A percentile compares a stretch with the other conserved stretches of the same genome.
Conservation (phyloP, 371 early-diverging fungal genomes). For the Mortierella sp. region DNA sequence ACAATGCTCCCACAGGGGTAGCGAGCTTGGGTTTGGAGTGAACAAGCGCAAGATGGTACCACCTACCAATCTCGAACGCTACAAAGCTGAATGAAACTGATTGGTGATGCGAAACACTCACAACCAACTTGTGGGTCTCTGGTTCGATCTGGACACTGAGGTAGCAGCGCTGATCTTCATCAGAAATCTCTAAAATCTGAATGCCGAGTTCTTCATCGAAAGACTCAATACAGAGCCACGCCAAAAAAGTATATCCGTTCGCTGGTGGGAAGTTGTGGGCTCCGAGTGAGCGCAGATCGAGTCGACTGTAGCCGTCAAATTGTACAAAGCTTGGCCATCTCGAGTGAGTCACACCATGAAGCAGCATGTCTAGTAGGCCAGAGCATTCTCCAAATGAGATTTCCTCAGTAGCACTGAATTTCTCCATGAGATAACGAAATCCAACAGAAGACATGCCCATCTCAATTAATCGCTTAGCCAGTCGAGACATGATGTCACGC, state of each 20-base stretch:
- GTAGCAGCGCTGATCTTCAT: constrained; percentile 60
- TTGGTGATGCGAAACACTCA: constrained; percentile 68
- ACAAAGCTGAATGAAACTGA: constrained; percentile 63
- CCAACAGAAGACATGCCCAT: constrained; percentile 74
- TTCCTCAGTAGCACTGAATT: constrained; percentile 58
- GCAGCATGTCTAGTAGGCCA: constrained; percentile 66
- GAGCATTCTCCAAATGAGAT: constrained; percentile 57
- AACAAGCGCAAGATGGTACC: constrained; percentile 81
- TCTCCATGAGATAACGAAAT: constrained; percentile 71
- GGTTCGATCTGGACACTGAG: constrained; percentile 66
- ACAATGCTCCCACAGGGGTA: constrained; percentile 66
- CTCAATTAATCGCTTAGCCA: constrained; percentile 70
- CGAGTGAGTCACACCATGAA: constrained; percentile 71
- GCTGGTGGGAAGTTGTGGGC: constrained; percentile 67
- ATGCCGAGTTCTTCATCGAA: constrained; percentile 64
- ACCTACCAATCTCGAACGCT: constrained; percentile 69
- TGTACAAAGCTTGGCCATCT: constrained; percentile 80
- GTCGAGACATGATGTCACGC: constrained; percentile 60
- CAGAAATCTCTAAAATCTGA: constrained; percentile 66
- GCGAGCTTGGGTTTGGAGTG: constrained; percentile 73
- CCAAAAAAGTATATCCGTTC: constrained; percentile 72
- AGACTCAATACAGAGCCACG: constrained; percentile 77
- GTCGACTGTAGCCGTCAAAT: constrained; percentile 63
- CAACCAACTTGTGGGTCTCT: constrained; percentile 60
- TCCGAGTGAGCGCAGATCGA: constrained; percentile 58